Conservation (phyloP, 2,329 filamentous ascomycete species). For the Fusarium sulawesiense region DNA sequence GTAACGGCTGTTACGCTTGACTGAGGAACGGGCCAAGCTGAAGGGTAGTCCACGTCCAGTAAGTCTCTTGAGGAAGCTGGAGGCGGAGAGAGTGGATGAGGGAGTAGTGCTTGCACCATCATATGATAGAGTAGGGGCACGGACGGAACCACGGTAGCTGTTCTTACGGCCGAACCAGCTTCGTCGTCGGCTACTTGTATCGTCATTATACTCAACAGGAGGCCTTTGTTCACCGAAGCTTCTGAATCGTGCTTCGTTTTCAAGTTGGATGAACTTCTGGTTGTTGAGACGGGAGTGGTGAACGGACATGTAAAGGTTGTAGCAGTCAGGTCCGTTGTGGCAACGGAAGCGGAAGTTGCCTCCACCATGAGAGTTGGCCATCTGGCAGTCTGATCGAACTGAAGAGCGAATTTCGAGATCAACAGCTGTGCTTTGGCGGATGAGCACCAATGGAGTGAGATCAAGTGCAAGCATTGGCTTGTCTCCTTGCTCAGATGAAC, state of each 20-base stretch:
- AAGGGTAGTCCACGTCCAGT: conserved; percentile 78
- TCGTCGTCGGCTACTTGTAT: conserved; percentile 60
- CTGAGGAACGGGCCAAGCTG: conserved; percentile 83
- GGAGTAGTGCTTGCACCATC: conserved; percentile 77
- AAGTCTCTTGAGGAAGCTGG: conserved; percentile 84
- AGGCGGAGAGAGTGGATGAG: conserved; percentile 72
- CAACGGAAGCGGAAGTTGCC: conserved; percentile 92
- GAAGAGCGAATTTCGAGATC: conserved; percentile 95
- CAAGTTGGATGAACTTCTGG: conserved; percentile 80
- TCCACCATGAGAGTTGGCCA: conserved; percentile 70
- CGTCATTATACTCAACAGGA: conserved; percentile 61
- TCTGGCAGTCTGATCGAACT: conserved; percentile 76
- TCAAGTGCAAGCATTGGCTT: conserved; percentile 76
- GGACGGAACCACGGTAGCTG: conserved; percentile 71
- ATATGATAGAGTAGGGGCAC: conserved; percentile 74
- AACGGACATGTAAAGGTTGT: conserved; percentile 84
- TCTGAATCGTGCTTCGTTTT: conserved; percentile 76
- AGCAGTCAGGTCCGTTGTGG: conserved; percentile 79
- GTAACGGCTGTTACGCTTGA: conserved; percentile 66
- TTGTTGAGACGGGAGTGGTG: conserved; percentile 93
- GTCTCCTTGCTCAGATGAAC: conserved; percentile 50
- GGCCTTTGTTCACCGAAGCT: conserved; percentile 72
- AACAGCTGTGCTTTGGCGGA: conserved; percentile 89
- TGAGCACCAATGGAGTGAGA: conserved; percentile 89
- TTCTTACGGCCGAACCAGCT: conserved; percentile 73